Evolutionary conservation across 2,329 filamentous ascomycete genomes (phyloP).

Genomic region (Dothideomycetes sp.): DNA sequence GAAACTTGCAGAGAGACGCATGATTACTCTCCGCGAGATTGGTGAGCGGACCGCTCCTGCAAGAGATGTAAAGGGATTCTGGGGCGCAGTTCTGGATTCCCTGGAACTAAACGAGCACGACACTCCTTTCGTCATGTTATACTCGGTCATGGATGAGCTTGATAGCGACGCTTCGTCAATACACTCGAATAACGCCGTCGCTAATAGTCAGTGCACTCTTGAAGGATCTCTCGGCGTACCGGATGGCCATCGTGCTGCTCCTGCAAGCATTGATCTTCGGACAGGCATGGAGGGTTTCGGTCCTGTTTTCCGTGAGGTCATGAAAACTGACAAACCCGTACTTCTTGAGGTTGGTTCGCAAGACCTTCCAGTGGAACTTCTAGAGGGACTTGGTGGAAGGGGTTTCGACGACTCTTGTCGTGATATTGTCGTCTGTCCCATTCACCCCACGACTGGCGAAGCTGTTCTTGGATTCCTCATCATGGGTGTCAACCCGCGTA

Average conservation of each 20-base stretch:
- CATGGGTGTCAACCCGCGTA: conserved; percentile 66
- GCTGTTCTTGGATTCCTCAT: conserved; percentile 69
- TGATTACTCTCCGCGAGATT: conserved; percentile 69
- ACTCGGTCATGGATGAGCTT: conserved; percentile 61
- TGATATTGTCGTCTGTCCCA: conserved; percentile 66
- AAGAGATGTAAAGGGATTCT: conserved; percentile 64
- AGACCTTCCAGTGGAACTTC: conserved; percentile 54
- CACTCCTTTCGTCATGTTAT: conserved; percentile 67
- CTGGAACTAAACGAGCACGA: conserved; percentile 67
- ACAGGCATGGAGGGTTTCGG: conserved; percentile 64
- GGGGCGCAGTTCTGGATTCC: conserved; percentile 59
- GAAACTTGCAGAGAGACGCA: conserved; percentile 68
- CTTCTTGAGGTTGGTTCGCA: conserved; percentile 56
- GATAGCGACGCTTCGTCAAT: conserved; percentile 66
- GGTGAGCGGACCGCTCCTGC: conserved; percentile 66
- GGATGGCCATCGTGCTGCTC: conserved; percentile 51
- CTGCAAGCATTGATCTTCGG: conserved; percentile 57
- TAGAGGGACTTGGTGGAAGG: conserved; percentile 59
- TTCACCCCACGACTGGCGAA: conserved; percentile 67
- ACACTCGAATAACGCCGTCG: conserved; percentile 52
- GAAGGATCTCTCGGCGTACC: conserved; percentile 66
- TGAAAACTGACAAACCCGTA: conserved; percentile 57
- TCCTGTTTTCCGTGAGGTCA: conserved; percentile 66
- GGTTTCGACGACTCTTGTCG: conserved; percentile 63
- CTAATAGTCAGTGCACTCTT: conserved; percentile 54